phyloP scores from a whole-genome alignment of 2,329 filamentous ascomycete species.

The Rhinocladiella mackenziei region DNA sequence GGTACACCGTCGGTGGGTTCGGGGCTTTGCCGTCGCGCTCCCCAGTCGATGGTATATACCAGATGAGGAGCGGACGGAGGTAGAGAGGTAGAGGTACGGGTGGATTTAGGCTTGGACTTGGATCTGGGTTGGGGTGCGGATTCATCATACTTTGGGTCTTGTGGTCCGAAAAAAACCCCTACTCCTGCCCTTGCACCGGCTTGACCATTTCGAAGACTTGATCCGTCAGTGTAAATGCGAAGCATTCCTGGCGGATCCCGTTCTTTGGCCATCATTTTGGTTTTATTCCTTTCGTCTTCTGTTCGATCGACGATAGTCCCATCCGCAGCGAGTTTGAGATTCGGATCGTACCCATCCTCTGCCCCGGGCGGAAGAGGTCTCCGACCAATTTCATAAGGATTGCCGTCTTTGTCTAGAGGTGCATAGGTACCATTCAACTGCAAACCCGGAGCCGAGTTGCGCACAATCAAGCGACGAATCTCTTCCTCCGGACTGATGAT shows the following conservation, averaged over 20 bases:
- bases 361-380: constrained; percentile 54
- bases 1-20: constrained; percentile 3
- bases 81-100: constrained; percentile 22
- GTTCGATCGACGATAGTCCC: constrained; percentile 56
- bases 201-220: constrained; percentile 56
- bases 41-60: constrained; percentile 29
- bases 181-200: constrained; percentile 56
- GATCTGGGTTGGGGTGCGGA: constrained; percentile 13
- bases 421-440: constrained; percentile 38
- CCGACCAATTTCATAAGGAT: constrained; percentile 49
- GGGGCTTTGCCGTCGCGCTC: constrained; percentile 10
- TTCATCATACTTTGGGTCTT: constrained; percentile 50
- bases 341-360: constrained; percentile 60
- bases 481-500: constrained; percentile 25
- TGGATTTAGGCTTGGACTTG: constrained; percentile 8
- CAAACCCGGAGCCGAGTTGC: constrained; percentile 34
- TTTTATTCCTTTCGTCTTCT: constrained; percentile 46
- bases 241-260: constrained; percentile 49
- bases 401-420: constrained; percentile 42
- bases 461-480: constrained; percentile 27
- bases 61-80: constrained; percentile 14
- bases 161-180: constrained; percentile 61
- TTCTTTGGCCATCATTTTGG: constrained; percentile 41
- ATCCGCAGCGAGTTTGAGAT: constrained; percentile 52
- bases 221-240: constrained; percentile 62